Evolutionary conservation across 192 early-diverging fungal genomes (phyloP).

Genomic region (Borealophlyctis nickersoniae): DNA sequence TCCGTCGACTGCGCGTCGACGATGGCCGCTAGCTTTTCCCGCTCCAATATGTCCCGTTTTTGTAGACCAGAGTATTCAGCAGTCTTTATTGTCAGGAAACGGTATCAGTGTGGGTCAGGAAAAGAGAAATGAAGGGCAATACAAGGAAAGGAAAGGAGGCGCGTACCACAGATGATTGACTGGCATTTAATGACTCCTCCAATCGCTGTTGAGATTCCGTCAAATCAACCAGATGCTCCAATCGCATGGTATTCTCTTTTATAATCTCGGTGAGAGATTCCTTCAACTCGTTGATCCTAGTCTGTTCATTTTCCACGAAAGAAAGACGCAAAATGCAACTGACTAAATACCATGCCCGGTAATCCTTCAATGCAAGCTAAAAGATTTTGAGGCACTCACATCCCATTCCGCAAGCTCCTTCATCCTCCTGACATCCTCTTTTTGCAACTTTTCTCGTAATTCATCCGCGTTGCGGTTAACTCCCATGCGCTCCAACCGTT

Average conservation of each 20-base stretch:
- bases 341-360: no score
- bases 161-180: slow-evolving; percentile 50
- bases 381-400: no score
- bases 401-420: slow-evolving; percentile 39
- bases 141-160: no score
- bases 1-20: slow-evolving; percentile 48
- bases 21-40: slow-evolving; percentile 43
- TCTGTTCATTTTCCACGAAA: slow-evolving; percentile 25
- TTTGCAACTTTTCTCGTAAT: slow-evolving; percentile 54
- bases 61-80: slow-evolving; percentile 51
- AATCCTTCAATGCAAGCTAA: no score
- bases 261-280: slow-evolving; percentile 45
- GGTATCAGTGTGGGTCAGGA: no score
- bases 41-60: slow-evolving; percentile 48
- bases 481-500: slow-evolving; percentile 59
- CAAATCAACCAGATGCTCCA: slow-evolving; percentile 46
- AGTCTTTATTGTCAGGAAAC: slow-evolving; percentile 26
- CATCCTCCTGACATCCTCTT: slow-evolving; percentile 48
- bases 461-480: slow-evolving; percentile 63
- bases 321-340: no score
- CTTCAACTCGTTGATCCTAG: slow-evolving; percentile 35
- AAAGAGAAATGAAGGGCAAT: no score
- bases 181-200: slow-evolving; percentile 46
- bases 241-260: slow-evolving; percentile 47
- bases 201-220: slow-evolving; percentile 43